phyloP scores from a whole-genome alignment of 1,139 yeast species.

The Candida sp. region DNA sequence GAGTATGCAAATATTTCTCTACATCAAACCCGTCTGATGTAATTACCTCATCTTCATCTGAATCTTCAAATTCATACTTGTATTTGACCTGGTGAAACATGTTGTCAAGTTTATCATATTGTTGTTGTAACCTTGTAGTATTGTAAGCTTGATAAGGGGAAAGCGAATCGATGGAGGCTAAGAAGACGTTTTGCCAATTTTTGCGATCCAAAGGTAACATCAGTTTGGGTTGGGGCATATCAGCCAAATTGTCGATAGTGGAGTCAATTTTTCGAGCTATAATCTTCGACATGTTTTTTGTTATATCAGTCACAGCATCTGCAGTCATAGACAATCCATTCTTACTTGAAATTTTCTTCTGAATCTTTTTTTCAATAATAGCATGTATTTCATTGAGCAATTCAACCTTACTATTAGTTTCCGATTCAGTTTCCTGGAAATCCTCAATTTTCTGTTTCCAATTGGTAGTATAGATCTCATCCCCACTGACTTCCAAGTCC shows the following conservation, averaged over 20 bases:
- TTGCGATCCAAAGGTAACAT: background rate
- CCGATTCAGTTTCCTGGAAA: constrained; percentile 8
- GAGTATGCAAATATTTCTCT: background rate
- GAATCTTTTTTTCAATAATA: constrained; percentile 28
- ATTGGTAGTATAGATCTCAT: background rate
- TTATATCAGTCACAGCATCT: constrained; percentile 18
- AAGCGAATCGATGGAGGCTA: constrained; percentile 16
- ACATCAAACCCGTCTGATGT: background rate
- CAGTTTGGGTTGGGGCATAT: background rate
- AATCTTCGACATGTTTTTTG: constrained; percentile 15
- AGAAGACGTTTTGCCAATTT: constrained; percentile 28
- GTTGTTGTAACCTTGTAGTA: constrained; percentile 8
- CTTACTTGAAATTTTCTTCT: constrained; percentile 10
- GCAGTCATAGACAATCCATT: constrained; percentile 11
- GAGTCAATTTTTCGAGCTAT: constrained; percentile 19
- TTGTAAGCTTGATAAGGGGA: constrained; percentile 10
- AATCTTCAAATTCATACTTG: constrained; percentile 20
- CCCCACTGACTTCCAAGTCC: constrained; percentile 1
- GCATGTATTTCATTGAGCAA: constrained; percentile 38
- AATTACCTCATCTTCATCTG: constrained; percentile 5
- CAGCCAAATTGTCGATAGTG: constrained; percentile 8
- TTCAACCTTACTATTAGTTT: constrained; percentile 26
- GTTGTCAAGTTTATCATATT: constrained; percentile 19
- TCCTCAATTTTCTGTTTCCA: background rate
- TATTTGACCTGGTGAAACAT: constrained; percentile 18